A percentile compares a stretch with the other conserved stretches of the same genome.
phyloP scores from a whole-genome alignment of 1,139 yeast genomes.

The Yamadazyma triangularis region DNA sequence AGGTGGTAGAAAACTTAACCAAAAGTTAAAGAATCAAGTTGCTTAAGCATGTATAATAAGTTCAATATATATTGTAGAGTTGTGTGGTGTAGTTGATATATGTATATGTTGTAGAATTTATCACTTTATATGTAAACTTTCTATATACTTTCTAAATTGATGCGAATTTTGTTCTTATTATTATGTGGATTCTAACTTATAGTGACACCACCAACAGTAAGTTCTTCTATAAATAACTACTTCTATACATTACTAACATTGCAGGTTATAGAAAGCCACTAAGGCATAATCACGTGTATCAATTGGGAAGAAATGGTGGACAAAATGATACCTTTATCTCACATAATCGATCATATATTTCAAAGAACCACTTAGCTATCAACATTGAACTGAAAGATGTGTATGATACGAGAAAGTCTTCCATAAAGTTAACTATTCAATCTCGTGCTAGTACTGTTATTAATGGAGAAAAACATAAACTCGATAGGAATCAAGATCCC shows the following conservation, averaged over 20 bases:
- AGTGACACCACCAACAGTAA: too few relatives aligned
- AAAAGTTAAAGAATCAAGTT: slow-evolving; percentile 10
- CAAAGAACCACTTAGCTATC: slow-evolving; percentile 27
- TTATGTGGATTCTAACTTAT: too few relatives aligned
- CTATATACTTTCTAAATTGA: too few relatives aligned
- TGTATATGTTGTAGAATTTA: too few relatives aligned
- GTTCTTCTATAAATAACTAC: too few relatives aligned
- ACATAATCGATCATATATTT: slow-evolving; percentile 21
- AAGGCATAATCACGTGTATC: slow-evolving; percentile 16
- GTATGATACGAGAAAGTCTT: slow-evolving; percentile 13
- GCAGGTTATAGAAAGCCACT: slow-evolving; percentile 5
- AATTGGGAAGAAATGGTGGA: slow-evolving; percentile 28
- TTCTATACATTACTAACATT: too few relatives aligned
- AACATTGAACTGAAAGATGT: too few relatives aligned
- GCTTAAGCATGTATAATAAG: slow-evolving; percentile 5
- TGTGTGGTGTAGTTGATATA: too few relatives aligned
- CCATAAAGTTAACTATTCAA: slow-evolving; percentile 19
- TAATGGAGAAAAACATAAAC: slow-evolving; percentile 22
- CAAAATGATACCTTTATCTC: slow-evolving; percentile 15
- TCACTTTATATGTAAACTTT: too few relatives aligned
- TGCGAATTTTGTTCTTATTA: too few relatives aligned
- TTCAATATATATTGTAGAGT: neutral
- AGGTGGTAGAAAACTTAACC: slow-evolving; percentile 36
- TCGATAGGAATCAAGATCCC: slow-evolving; percentile 13
- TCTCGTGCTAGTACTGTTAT: slow-evolving; percentile 29